Base-by-base conservation (phyloP, 179 eudicot genomes). In the Gypsophila paniculata region DNA sequence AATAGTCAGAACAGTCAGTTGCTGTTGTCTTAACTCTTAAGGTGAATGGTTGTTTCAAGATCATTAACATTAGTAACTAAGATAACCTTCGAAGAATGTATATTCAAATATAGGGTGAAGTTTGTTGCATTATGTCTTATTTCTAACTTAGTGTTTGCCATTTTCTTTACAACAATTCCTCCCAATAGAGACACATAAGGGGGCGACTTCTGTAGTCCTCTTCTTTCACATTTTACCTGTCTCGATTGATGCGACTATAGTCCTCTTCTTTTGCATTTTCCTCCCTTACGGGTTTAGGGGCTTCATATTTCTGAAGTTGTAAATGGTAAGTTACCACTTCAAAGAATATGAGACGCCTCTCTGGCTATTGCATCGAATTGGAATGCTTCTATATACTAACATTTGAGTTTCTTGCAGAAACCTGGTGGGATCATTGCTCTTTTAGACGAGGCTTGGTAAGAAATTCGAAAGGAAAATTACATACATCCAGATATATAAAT, bases 361-460 rank as follows among this genome's bases (percentile, higher is more conserved):
- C 21, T 67, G 15, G 9, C 14, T 22, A 42, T 22, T 36, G 51
- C 51, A 46, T 67, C 19, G 5, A 25, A 67, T 46, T 23, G 57
- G 15, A 68, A 69, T 14, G 67, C 55, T 58, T 21, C 32, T 55
- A 18, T 73, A 48, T 58, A 39, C 69, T 61, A 59, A 78, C 72
- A 58, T 53, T 64, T 15, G 42, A 52, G 34, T 65, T 49, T 63
- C 72, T 72, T 77, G 84, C 97, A 94, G 99, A 94, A 89, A 86
- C 94, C 97, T 2, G 99, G 97, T 70, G 99, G 99, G 75, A 80
- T 94, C 65, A 76, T 94, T 49, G 94, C 93, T 75, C 99, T 94
- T 71, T 87, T 94, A 48, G 99, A 94, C 74, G 97, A 94, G 88
- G 99, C 99, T 62, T 94, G 99, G 99, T 94, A 88, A 66, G 74